These are phyloP conservation scores for Pyrenophora seminiperda DNA, from an alignment of 2,329 filamentous ascomycete species.

Conservation along the genomic window DNA sequence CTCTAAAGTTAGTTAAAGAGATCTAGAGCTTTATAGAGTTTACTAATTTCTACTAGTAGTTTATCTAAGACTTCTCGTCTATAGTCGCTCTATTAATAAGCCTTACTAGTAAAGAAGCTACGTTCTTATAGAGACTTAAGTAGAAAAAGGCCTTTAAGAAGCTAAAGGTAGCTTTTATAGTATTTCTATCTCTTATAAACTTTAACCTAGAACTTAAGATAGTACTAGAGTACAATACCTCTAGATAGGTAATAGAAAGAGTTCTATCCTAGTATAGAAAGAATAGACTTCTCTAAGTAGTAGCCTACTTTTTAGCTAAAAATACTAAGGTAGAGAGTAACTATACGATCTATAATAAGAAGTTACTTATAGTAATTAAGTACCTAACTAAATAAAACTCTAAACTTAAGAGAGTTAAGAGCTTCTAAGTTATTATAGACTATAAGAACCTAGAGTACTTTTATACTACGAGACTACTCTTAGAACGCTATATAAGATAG, in stretches of 20 bases:
- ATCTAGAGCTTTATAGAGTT: background rate
- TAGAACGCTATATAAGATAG: too few relatives aligned
- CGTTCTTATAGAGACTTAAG: background rate
- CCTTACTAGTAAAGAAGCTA: background rate
- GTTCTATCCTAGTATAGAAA: conserved; percentile 17
- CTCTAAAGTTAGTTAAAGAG: background rate
- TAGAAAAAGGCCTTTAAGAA: background rate
- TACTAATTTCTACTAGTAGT: background rate
- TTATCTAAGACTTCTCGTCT: background rate
- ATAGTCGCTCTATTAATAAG: background rate
- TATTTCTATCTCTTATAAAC: background rate
- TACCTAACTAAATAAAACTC: conserved; percentile 31
- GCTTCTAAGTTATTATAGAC: conserved; percentile 35
- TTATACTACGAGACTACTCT: too few relatives aligned
- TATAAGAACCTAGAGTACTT: too few relatives aligned
- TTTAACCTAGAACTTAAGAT: background rate
- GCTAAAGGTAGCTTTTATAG: background rate
- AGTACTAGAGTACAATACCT: background rate
- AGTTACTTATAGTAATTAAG: conserved; percentile 43
- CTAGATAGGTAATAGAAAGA: conserved; percentile 8
- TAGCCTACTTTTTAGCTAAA: conserved; percentile 34
- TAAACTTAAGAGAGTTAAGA: conserved; percentile 6
- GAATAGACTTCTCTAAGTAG: conserved; percentile 10
- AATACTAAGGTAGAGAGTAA: conserved; percentile 32
- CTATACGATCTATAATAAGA: conserved; percentile 46